Base-by-base conservation (phyloP, 371 early-diverging fungal genomes). In the Actinomortierella ambigua region DNA sequence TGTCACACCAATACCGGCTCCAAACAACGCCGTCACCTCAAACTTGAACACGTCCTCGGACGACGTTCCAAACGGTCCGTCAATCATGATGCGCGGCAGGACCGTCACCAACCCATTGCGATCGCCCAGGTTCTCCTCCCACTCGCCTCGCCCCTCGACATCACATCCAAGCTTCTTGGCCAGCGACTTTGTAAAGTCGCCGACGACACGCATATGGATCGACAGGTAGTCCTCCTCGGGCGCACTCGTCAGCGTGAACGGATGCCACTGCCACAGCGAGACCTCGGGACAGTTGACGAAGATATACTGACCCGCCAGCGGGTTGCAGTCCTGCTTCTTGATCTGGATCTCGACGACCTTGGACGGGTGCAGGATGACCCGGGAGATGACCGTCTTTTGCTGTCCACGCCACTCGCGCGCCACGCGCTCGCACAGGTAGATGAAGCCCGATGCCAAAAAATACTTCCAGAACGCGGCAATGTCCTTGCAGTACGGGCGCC, bases 1-100 rank as follows among this genome's bases (percentile, higher is more conserved):
- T 11, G 81, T 93, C 22, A 90, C 90, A 44, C 93, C 93, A 55
- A 93, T 93, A 57, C 93, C 93, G 14, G 94, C 92, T 14, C 93
- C 92, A 52, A 93, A 86, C 50, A 93, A 76, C 57, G 95, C 82
- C 4, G 89, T 82, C 5, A 85, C 90, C 64, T 93, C 92, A 73
- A 88, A 93, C 59, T 92, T 86, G 65, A 91, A 93, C 62, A 90
- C 92, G 71, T 95, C 93, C 71, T 95, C 94, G 3, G 88, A 86
- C 1, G 94, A 92, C 22, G 90, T 83, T 14, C 95, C 95, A 75
- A 91, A 95, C 8, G 93, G 93, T 20, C 95, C 95, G 69, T 95
- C 95, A 42, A 95, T 77, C 88, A 89, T 83, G 62, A 94, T 81
- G 22, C 79, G 69, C 11, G 94, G 89, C 23, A 84, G 43, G 3